Evolutionary conservation across 768 basidiomycete genomes (phyloP).

Genomic region (Trametes elegans): DNA sequence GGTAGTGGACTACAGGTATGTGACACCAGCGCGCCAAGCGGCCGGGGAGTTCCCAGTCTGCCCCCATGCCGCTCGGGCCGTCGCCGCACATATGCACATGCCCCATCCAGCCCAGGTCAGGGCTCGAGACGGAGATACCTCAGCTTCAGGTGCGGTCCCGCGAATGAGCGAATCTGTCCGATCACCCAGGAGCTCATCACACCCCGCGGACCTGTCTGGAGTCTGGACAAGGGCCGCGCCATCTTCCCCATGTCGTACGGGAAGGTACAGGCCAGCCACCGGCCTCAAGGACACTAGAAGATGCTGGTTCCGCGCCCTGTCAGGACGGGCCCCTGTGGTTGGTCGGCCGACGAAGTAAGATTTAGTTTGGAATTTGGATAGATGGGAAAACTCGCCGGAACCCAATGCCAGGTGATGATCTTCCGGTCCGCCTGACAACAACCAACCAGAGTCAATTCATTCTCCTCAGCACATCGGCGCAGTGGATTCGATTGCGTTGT

Average conservation of each 20-base stretch:
- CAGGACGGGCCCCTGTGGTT: conserved; percentile 11
- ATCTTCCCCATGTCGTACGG: conserved; percentile 2
- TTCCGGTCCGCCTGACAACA: conserved; percentile 19
- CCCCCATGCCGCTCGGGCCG: conserved; percentile 14
- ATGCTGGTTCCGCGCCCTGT: conserved; percentile 6
- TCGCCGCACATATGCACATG: background rate
- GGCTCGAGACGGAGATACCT: conserved; percentile 13
- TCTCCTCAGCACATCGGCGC: background rate
- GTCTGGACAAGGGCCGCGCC: conserved; percentile 2
- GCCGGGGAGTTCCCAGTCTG: background rate
- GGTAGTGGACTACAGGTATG: background rate
- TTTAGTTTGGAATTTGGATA: conserved; percentile 17
- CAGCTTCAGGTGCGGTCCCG: conserved; percentile 11
- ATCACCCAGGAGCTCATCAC: conserved; percentile 16
- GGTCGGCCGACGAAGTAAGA: conserved; percentile 11
- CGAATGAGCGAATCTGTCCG: conserved; percentile 23
- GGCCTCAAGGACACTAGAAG: conserved; percentile 10
- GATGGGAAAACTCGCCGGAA: conserved; percentile 17
- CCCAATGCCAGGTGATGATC: conserved; percentile 19
- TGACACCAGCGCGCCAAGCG: conserved; percentile 7
- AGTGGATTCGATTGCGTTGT: conserved; percentile 6
- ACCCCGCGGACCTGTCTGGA: conserved; percentile 14
- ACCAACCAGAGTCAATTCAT: background rate
- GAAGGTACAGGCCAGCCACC: conserved; percentile 1
- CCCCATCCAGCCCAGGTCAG: background rate